Evolutionary conservation across 371 early-diverging fungal genomes (phyloP).

Genomic region (Mucor circinelloides): DNA sequence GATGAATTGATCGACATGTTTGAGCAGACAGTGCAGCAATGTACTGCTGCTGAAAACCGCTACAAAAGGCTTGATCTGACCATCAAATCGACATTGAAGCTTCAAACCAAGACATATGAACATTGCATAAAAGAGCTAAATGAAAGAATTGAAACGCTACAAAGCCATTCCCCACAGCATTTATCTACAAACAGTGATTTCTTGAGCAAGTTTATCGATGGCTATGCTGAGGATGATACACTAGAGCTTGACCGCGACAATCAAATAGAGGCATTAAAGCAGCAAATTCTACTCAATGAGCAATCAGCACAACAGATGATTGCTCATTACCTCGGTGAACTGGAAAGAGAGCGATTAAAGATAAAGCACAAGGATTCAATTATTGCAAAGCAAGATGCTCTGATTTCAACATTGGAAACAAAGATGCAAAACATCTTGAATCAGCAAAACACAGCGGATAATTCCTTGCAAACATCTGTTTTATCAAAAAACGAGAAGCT

Average conservation of each 20-base stretch:
- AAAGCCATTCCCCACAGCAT: background rate
- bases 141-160: background rate
- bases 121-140: background rate
- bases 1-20: background rate
- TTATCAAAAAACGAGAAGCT: background rate
- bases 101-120: background rate
- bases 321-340: slow-evolving; percentile 27
- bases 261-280: background rate
- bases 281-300: background rate
- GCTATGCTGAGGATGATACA: background rate
- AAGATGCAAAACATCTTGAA: slow-evolving; percentile 3
- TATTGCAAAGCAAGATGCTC: slow-evolving; percentile 37
- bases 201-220: background rate
- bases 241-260: background rate
- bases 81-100: background rate
- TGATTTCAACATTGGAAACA: slow-evolving; percentile 33
- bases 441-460: background rate
- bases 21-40: background rate
- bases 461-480: background rate
- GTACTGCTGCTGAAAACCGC: background rate
- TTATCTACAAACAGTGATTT: background rate
- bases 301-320: slow-evolving; percentile 27
- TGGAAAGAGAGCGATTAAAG: slow-evolving; percentile 32
- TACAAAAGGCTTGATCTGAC: background rate
- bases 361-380: slow-evolving; percentile 21